Evolutionary conservation across 192 early-diverging fungal species (phyloP).

Genomic region (Umbelopsis sp.): DNA sequence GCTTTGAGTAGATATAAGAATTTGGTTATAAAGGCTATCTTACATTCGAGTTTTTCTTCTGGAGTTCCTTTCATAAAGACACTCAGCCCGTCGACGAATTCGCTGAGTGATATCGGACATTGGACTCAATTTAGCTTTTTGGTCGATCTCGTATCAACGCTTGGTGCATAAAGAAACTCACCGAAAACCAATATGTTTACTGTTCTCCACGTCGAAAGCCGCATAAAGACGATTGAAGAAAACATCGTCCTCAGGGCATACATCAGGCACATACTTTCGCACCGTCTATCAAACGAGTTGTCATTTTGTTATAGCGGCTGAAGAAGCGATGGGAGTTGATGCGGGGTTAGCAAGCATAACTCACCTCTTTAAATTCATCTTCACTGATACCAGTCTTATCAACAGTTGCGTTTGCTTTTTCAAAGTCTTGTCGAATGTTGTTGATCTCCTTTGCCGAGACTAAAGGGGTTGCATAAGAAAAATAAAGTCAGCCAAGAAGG

Average conservation of each 20-base stretch:
- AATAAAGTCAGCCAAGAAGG: not conserved
- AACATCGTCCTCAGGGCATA: slow-evolving; percentile 63
- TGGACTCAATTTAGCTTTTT: not conserved
- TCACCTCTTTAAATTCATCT: slow-evolving; percentile 71
- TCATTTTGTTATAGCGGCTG: too few species aligned
- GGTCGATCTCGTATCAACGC: not conserved
- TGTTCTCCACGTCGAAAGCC: slow-evolving; percentile 75
- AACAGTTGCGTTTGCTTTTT: slow-evolving; percentile 28
- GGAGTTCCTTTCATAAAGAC: slow-evolving; percentile 79
- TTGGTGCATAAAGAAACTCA: slow-evolving; percentile 37
- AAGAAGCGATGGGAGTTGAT: too few species aligned
- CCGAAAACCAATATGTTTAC: slow-evolving; percentile 64
- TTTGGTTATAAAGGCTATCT: not conserved
- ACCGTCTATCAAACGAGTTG: slow-evolving; percentile 43
- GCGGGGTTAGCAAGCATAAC: not conserved
- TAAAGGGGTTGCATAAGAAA: slow-evolving; percentile 8
- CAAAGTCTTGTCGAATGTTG: slow-evolving; percentile 50
- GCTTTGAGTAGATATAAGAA: not conserved
- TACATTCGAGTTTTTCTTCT: slow-evolving; percentile 77
- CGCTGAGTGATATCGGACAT: slow-evolving; percentile 42
- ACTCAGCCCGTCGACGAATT: slow-evolving; percentile 67
- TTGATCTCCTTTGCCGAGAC: slow-evolving; percentile 54
- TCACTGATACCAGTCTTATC: slow-evolving; percentile 61
- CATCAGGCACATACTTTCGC: slow-evolving; percentile 54
- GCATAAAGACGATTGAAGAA: slow-evolving; percentile 79